These are phyloP conservation scores for Sclerotinia glacialis DNA, from an alignment of 2,329 filamentous ascomycete genomes.

Conservation along the genomic window DNA sequence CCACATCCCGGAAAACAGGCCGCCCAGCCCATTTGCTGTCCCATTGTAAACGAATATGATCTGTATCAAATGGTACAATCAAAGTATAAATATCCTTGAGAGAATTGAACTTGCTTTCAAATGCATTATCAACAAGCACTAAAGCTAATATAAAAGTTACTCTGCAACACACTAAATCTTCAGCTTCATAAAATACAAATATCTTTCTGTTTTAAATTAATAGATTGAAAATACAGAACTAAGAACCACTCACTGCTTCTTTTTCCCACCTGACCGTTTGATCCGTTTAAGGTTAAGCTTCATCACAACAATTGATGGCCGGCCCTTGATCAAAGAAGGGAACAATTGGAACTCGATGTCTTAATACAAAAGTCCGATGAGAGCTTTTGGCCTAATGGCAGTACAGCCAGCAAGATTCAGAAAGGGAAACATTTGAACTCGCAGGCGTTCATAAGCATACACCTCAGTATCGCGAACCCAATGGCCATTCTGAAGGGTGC, in stretches of 20 bases:
- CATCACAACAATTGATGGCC: slow-evolving; percentile 29
- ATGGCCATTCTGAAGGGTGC: not conserved
- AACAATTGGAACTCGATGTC: slow-evolving; percentile 37
- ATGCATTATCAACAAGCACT: slow-evolving; percentile 33
- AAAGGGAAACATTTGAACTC: not conserved
- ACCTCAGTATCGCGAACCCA: not conserved
- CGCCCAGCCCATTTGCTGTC: slow-evolving; percentile 29
- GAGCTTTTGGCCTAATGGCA: slow-evolving; percentile 30
- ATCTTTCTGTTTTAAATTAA: slow-evolving; percentile 29
- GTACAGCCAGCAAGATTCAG: slow-evolving; percentile 30
- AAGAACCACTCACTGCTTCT: slow-evolving; percentile 26
- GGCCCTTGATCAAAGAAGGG: slow-evolving; percentile 26
- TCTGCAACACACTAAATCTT: slow-evolving; percentile 28
- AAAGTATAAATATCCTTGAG: slow-evolving; percentile 34
- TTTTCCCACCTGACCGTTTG: slow-evolving; percentile 34
- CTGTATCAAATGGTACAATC: slow-evolving; percentile 27
- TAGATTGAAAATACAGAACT: not conserved
- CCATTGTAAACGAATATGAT: slow-evolving; percentile 32
- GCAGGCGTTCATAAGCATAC: not conserved
- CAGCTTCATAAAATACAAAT: slow-evolving; percentile 34
- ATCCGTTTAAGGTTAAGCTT: slow-evolving; percentile 34
- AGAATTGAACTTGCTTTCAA: slow-evolving; percentile 31
- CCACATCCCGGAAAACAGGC: slow-evolving; percentile 33
- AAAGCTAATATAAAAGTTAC: slow-evolving; percentile 32
- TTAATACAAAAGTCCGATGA: slow-evolving; percentile 34